A percentile compares a stretch with the other conserved stretches of the same genome.
Conservation (phyloP, 805 yeast species). For the Yarrowia porcina region DNA sequence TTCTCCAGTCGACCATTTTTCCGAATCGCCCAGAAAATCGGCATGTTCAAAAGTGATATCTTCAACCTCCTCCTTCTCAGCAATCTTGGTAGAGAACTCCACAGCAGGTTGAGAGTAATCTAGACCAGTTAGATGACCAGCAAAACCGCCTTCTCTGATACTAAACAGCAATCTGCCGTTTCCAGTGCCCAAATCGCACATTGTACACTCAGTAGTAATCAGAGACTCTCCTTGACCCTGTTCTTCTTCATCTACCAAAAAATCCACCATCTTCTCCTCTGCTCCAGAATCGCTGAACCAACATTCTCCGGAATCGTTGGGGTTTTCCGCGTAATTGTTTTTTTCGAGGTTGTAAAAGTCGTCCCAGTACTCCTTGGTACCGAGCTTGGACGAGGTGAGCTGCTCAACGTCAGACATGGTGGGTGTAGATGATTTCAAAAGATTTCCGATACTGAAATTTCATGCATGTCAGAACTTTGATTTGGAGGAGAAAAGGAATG, state of each 20-base stretch:
- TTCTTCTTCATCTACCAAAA: constrained; percentile 50
- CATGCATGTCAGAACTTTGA: constrained; percentile 4
- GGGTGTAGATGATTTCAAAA: background rate
- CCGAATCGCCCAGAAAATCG: constrained; percentile 56
- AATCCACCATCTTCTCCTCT: constrained; percentile 76
- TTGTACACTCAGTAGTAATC: constrained; percentile 34
- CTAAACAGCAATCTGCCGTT: constrained; percentile 86
- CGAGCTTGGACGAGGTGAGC: constrained; percentile 20
- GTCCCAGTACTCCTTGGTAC: constrained; percentile 59
- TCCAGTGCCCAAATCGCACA: constrained; percentile 91
- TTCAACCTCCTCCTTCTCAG: constrained; percentile 36
- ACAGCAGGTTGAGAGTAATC: constrained; percentile 87
- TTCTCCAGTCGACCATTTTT: constrained; percentile 37
- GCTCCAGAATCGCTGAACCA: constrained; percentile 98
- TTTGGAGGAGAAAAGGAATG: background rate
- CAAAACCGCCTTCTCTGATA: constrained; percentile 59
- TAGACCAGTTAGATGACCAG: constrained; percentile 63
- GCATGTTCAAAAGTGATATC: constrained; percentile 56
- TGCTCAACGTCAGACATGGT: constrained; percentile 24
- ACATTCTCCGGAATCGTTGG: constrained; percentile 87
- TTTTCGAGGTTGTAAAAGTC: constrained; percentile 74
- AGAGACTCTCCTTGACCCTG: constrained; percentile 31
- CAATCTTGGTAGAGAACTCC: constrained; percentile 63
- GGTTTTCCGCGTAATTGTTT: constrained; percentile 65
- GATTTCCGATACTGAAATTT: constrained; percentile 2